Percentiles rank a stretch among this genome's conserved stretches.
Evolutionary conservation across 805 yeast genomes (phyloP).

Genomic region (Metschnikowia chrysomelidarum): DNA sequence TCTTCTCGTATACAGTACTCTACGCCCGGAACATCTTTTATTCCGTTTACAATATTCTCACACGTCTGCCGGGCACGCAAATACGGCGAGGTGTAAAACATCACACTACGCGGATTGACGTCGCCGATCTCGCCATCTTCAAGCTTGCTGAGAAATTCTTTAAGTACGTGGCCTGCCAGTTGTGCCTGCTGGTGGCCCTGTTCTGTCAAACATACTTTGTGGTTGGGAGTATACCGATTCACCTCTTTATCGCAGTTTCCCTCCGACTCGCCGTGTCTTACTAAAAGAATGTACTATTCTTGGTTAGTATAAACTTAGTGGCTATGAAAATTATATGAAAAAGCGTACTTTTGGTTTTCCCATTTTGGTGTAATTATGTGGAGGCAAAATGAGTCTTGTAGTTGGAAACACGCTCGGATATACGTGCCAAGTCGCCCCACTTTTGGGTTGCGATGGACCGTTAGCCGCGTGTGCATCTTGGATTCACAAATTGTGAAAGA

Average conservation of each 20-base stretch:
- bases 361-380: conserved; percentile 21
- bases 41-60: conserved; percentile 61
- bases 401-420: too few species aligned
- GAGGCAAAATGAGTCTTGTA: too few species aligned
- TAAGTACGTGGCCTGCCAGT: conserved; percentile 55
- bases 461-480: too few species aligned
- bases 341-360: conserved; percentile 34
- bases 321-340: not conserved
- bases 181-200: conserved; percentile 66
- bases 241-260: conserved; percentile 85
- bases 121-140: conserved; percentile 8
- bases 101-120: conserved; percentile 39
- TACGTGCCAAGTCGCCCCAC: too few species aligned
- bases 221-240: conserved; percentile 77
- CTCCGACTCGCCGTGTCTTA: conserved; percentile 92
- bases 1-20: conserved; percentile 70
- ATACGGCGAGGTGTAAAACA: conserved; percentile 87
- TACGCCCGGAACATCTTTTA: conserved; percentile 43
- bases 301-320: conserved; percentile 11
- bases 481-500: too few species aligned
- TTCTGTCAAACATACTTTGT: conserved; percentile 68
- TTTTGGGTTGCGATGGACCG: too few species aligned
- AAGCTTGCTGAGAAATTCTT: conserved; percentile 38
- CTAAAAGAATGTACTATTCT: conserved; percentile 61
- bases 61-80: conserved; percentile 81